phyloP scores from a whole-genome alignment of 306 rosid species.

The Vigna reflexopilosa region DNA sequence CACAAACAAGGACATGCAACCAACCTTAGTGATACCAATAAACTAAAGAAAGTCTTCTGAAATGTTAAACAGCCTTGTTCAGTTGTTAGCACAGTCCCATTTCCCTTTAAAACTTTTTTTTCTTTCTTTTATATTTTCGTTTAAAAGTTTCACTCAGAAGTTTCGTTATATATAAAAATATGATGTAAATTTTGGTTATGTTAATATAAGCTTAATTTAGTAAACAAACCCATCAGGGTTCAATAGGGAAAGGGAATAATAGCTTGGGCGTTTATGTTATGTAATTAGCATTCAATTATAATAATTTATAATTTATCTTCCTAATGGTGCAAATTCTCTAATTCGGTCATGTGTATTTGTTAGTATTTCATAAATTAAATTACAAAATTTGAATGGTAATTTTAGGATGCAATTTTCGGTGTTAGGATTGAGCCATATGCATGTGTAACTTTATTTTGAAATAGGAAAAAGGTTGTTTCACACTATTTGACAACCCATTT shows the following conservation, averaged over 20 bases:
- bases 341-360: neutral
- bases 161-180: neutral
- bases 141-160: slow-evolving; percentile 12
- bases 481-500: too few relatives aligned
- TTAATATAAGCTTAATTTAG: slow-evolving; percentile 32
- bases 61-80: neutral
- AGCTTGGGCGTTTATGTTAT: neutral
- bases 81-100: neutral
- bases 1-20: slow-evolving; percentile 28
- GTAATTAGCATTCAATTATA: slow-evolving; percentile 39
- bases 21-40: slow-evolving; percentile 32
- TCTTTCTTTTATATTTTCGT: neutral
- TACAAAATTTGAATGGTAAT: too few relatives aligned
- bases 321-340: neutral
- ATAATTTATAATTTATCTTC: slow-evolving; percentile 13
- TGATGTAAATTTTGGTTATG: slow-evolving; percentile 42
- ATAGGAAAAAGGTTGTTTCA: too few relatives aligned
- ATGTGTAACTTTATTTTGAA: too few relatives aligned
- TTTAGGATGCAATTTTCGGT: too few relatives aligned
- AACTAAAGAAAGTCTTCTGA: slow-evolving; percentile 53
- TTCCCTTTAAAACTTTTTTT: neutral
- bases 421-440: too few relatives aligned
- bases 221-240: slow-evolving; percentile 12
- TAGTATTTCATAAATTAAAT: too few relatives aligned
- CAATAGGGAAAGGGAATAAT: slow-evolving; percentile 27